Evolutionary conservation across 1,284 basidiomycete species (phyloP), one percentile per base, ranked within the genome.

Genomic region (Filobasidium uniguttulatum): DNA sequence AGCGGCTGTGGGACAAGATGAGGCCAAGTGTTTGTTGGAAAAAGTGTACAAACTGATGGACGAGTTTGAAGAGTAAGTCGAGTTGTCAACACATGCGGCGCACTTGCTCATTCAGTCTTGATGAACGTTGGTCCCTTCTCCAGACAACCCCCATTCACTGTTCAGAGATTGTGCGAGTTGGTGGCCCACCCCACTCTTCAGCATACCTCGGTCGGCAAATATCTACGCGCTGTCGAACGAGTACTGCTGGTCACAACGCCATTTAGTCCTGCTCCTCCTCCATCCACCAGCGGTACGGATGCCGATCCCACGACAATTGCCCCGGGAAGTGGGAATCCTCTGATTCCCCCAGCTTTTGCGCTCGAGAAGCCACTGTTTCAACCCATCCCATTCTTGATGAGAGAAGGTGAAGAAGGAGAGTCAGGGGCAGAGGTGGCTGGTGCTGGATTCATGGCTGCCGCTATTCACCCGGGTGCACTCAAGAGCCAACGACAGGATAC

Each of bases 141-240:
- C 34, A 79, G 77, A 45, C 79, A 78, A 48, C 78, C 86, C 0
- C 90, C 90, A 3, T 96, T 94, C 68, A 93, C 90, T 3, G 82
- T 94, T 46, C 90, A 96, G 67, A 81, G 90, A 31, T 69, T 94
- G 15, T 86, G 84, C 59, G 89, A 94, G 62, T 77, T 96, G n/a
- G 79, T 81, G 40, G 58, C 82, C 6, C 67, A 76, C 29, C 88
- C 89, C 2, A 74, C 74, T 54, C 70, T 75, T 44, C 76, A 85
- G 57, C 91, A 94, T 73, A 80, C 74, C 35, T 76, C 77, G 23
- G 70, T 87, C 5, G 86, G 89, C 41, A 94, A 94, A 69, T 94
- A 90, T 65, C 75, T 93, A 20, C 84, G 90, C 9, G 89, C 90
- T 0, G 71, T 94, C 10, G 85, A 91, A 60, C 85, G 85, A 61